Conservation (phyloP, 2,329 filamentous ascomycete genomes). For the Mycogone perniciosa region DNA sequence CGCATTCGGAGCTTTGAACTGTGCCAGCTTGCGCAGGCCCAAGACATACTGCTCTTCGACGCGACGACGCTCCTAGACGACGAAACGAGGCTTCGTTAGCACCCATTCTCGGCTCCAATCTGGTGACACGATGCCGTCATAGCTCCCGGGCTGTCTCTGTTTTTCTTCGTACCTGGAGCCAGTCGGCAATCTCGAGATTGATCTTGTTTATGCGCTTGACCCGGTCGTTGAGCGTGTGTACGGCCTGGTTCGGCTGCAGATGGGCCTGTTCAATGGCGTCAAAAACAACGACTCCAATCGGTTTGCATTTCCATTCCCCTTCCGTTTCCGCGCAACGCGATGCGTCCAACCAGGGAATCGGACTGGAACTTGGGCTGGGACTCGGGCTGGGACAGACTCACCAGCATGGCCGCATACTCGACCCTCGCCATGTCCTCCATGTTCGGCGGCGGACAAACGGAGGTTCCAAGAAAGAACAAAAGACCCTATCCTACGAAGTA, state of each 20-base stretch:
- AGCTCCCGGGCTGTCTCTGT: constrained; percentile 8
- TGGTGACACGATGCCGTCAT: neutral
- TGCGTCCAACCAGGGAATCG: neutral
- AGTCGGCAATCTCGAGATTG: constrained; percentile 90
- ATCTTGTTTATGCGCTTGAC: constrained; percentile 79
- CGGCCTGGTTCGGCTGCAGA: constrained; percentile 76
- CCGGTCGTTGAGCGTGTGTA: constrained; percentile 75
- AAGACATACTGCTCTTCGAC: constrained; percentile 86
- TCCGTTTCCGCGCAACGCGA: neutral
- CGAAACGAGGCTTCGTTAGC: constrained; percentile 3
- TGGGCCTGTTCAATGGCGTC: constrained; percentile 51
- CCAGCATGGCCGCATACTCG: constrained; percentile 93
- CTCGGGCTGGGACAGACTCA: constrained; percentile 41
- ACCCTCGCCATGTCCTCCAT: constrained; percentile 61
- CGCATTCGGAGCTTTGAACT: constrained; percentile 66
- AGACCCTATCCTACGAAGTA: neutral
- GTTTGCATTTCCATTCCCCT: neutral
- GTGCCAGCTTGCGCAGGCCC: constrained; percentile 72
- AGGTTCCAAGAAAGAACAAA: neutral
- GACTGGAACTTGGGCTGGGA: neutral
- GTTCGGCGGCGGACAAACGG: neutral
- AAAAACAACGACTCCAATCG: neutral
- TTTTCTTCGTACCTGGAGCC: constrained; percentile 68
- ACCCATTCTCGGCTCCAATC: neutral
- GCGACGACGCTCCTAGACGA: constrained; percentile 73